These are phyloP conservation scores for Vitis riparia DNA, from an alignment of 164 flowering plant species.

Conservation along the genomic window DNA sequence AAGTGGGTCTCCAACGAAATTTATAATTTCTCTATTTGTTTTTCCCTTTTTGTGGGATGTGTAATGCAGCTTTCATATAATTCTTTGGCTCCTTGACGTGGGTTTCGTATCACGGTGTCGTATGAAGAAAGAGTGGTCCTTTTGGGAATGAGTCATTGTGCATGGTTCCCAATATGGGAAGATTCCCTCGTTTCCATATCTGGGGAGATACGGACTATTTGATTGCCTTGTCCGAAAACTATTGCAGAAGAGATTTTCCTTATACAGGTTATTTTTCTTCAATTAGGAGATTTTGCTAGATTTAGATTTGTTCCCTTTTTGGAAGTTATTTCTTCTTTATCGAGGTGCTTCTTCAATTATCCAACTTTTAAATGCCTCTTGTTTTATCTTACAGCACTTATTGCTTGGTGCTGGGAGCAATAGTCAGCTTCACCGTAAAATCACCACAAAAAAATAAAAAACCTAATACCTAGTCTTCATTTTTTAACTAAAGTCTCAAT, in stretches of 20 bases:
- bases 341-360: background rate
- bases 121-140: no score
- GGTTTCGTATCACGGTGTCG: no score
- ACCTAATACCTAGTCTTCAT: no score
- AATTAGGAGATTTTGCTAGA: background rate
- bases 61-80: no score
- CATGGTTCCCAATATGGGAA: slow-evolving; percentile 7
- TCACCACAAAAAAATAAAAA: background rate
- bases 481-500: no score
- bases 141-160: background rate
- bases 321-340: background rate
- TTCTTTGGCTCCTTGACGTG: no score
- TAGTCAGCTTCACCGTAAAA: background rate
- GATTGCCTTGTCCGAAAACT: background rate
- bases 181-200: background rate
- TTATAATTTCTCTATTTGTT: no score
- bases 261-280: background rate
- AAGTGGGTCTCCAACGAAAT: no score
- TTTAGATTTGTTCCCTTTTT: background rate
- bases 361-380: no score
- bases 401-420: slow-evolving; percentile 6
- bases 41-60: no score
- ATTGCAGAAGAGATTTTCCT: background rate
- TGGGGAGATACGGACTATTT: background rate
- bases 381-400: background rate